These are phyloP conservation scores for Venturia aucupariae DNA, from an alignment of 2,329 filamentous ascomycete genomes.

Conservation along the genomic window DNA sequence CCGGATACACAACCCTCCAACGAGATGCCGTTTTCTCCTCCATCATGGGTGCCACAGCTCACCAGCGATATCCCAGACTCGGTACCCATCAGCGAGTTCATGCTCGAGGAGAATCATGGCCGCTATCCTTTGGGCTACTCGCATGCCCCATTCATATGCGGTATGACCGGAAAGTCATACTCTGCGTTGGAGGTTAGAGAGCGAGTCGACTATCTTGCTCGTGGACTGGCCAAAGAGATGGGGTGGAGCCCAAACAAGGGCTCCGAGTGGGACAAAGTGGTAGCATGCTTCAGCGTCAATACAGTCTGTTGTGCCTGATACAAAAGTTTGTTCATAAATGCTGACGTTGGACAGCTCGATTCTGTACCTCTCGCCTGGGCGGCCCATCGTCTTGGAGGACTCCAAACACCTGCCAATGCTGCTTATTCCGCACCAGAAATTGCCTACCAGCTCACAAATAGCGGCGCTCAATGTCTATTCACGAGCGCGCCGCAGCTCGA, in stretches of 20 bases:
- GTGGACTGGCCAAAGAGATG: conserved; percentile 60
- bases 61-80: conserved; percentile 62
- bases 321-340: neutral
- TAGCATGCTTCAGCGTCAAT: conserved; percentile 70
- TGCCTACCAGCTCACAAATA: conserved; percentile 61
- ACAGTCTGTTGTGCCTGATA: conserved; percentile 44
- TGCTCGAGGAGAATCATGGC: conserved; percentile 63
- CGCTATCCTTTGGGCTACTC: conserved; percentile 55
- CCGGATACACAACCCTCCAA: neutral
- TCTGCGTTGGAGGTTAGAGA: conserved; percentile 53
- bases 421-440: conserved; percentile 62
- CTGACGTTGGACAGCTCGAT: conserved; percentile 51
- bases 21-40: conserved; percentile 47
- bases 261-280: conserved; percentile 72
- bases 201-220: conserved; percentile 57
- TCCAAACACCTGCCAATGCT: conserved; percentile 66
- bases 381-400: conserved; percentile 63
- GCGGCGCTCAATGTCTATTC: conserved; percentile 60
- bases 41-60: conserved; percentile 52
- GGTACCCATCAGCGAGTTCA: conserved; percentile 66
- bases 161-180: conserved; percentile 60
- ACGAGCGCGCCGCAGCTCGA: conserved; percentile 60
- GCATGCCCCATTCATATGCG: conserved; percentile 66
- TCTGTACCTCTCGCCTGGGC: conserved; percentile 65
- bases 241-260: conserved; percentile 61